Percentiles rank a stretch among this genome's conserved stretches.
Evolutionary conservation across 1,284 basidiomycete genomes (phyloP).

Genomic region (Coniferiporia sulphurascens): DNA sequence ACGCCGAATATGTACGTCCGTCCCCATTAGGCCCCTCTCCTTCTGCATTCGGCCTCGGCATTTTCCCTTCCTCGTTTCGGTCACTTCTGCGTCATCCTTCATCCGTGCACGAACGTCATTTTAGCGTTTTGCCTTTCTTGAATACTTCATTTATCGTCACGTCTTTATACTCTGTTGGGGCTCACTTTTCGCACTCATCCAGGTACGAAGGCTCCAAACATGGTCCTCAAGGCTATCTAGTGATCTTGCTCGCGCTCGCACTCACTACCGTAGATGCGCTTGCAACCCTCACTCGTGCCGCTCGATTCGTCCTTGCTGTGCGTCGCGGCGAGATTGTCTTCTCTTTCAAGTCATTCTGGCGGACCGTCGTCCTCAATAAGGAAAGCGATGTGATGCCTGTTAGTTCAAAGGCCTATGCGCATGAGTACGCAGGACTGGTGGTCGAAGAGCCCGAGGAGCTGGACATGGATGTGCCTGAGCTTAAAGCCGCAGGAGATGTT

Average conservation of each 20-base stretch:
- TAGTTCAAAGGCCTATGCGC: constrained; percentile 30
- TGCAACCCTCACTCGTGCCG: constrained; percentile 42
- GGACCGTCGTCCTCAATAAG: constrained; percentile 46
- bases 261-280: constrained; percentile 57
- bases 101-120: neutral
- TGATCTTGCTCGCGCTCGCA: constrained; percentile 50
- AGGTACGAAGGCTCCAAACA: constrained; percentile 72
- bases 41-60: constrained; percentile 1
- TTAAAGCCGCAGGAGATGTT: constrained; percentile 29
- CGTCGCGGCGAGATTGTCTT: constrained; percentile 38
- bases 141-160: neutral
- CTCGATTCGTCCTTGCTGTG: constrained; percentile 38
- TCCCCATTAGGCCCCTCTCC: constrained; percentile 20
- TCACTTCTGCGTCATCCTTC: constrained; percentile 21
- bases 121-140: neutral
- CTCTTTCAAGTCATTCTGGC: constrained; percentile 49
- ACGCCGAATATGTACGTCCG: constrained; percentile 75
- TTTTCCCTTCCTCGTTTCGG: constrained; percentile 1
- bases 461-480: constrained; percentile 33
- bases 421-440: constrained; percentile 48
- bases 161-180: neutral
- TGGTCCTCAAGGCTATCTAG: constrained; percentile 55
- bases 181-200: constrained; percentile 4
- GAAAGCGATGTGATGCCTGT: constrained; percentile 22
- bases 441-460: constrained; percentile 46